Evolutionary conservation across 2,329 filamentous ascomycete genomes (phyloP), one percentile per base, ranked within the genome.

Genomic region (Aureobasidium mangrovei): DNA sequence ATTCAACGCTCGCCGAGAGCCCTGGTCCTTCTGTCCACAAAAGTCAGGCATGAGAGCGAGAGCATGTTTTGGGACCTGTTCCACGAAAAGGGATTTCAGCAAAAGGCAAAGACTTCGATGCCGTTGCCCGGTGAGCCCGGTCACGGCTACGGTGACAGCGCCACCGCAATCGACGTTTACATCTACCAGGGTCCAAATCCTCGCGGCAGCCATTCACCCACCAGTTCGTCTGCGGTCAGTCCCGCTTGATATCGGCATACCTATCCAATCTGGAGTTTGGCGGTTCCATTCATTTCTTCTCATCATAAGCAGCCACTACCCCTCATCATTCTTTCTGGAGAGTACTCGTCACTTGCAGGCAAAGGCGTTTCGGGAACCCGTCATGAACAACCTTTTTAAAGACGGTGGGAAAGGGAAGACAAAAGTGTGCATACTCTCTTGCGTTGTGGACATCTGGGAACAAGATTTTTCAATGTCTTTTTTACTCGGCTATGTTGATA

Each of bases 11-110:
- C 76, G 4, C 77, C 79, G 2, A 65, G 72, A 56, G 73, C 75
- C 0, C 61, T 78, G 28, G 67, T 84, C 26, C 67, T 83, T 12
- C 72, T 88, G 28, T 80, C 82, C 1, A 79, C 84, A 69, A 88
- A 88, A 67, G 76, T 79, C 56, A 74, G 84, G 32, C 84, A 88
- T 65, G 75, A 79, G 3, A 84, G 80, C 59, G 84, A 88, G 64
- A 71, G 74, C 5, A 68, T 81, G 2, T 87, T 88, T 67, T 86
- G 86, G 64, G 75, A 81, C 4, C 68, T 85, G 41, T 82, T 83
- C 61, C 59, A 55, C 48, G 59, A 63, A 24, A 65, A 62, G 4
- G 65, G 65, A 1, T 59, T 69, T 29, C 56, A 64, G 33, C 60
- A 63, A 44, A 64, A 63, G 38, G 62, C 63, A 12, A 62, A 57